Percentiles rank a stretch among this genome's conserved stretches.
phyloP scores from a whole-genome alignment of 208 protist species.

The Plasmodiophora brassicae region DNA sequence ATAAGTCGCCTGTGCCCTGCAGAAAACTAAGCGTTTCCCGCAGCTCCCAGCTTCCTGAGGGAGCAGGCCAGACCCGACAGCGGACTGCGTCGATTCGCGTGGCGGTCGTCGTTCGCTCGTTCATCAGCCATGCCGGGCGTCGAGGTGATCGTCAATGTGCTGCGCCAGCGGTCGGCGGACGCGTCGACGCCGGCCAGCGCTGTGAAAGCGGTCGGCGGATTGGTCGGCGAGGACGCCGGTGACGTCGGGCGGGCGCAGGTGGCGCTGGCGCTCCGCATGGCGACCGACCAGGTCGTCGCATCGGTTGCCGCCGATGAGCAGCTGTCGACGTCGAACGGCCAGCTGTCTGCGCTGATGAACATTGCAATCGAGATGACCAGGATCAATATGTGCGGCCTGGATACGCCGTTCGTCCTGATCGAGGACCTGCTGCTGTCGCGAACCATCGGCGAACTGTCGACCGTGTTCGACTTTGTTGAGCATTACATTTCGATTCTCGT shows the following conservation, averaged over 20 bases:
- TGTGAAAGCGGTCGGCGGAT: too few species aligned
- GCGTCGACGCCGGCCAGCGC: too few species aligned
- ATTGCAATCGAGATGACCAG: not conserved
- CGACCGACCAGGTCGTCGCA: not conserved
- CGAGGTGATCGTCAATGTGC: too few species aligned
- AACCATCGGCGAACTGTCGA: not conserved
- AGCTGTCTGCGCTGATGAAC: not conserved
- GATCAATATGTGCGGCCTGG: not conserved
- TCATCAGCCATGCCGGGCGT: too few species aligned
- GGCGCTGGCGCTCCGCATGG: not conserved
- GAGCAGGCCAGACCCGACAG: too few species aligned
- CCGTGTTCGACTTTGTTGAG: constrained; percentile 15
- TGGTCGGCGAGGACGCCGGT: too few species aligned
- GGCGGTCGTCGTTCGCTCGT: too few species aligned
- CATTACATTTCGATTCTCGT: not conserved
- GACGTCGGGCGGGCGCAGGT: not conserved
- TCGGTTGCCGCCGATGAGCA: not conserved
- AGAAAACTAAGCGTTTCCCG: too few species aligned
- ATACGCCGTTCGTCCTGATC: not conserved
- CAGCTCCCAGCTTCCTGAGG: too few species aligned
- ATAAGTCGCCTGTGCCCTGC: too few species aligned
- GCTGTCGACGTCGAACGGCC: not conserved
- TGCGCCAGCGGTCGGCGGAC: too few species aligned
- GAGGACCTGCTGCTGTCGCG: not conserved
- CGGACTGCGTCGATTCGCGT: too few species aligned